Base-by-base conservation (phyloP, 371 early-diverging fungal species). In the Mucor sp. region DNA sequence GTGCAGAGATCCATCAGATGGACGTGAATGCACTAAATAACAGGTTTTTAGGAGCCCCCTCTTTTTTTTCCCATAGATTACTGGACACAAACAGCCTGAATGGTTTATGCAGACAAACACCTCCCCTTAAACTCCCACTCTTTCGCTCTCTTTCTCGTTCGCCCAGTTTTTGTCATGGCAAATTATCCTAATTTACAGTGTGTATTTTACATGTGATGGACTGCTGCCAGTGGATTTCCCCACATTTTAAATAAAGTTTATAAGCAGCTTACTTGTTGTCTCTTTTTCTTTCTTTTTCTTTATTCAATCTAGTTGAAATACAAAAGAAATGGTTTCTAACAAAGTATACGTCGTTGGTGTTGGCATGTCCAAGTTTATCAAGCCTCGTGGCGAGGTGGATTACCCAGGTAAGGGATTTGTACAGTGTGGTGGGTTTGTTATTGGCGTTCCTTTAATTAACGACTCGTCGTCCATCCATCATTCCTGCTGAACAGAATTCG, bases 281-380 rank as follows among this genome's bases (percentile, higher is more conserved):
- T 43, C 11, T 33, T 9, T 62, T 35, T 58, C 57, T 60, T 25
- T 32, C 53, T 39, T 37, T 30, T 19, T 63, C 32, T 12, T 37
- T 55, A 12, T 41, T 41, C 48, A 32, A 15, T 67, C 56, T 28
- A 25, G 60, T 35, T 56, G 21, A 41, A 41, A 41, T 41, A 30
- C 17, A 41, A 41, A 57, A 25, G 27, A 28, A 21, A 79, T 73
- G 71, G 58, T 60, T 48, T 30, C 72, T 35, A 67, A 69, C 14
- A 79, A 79, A 69, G 80, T 79, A 4, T 82, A 77, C 39, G 78
- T 82, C 56, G 64, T 89, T 64, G 90, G 90, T 63, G 90, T 86
- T 67, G 90, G 90, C 60, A 89, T 90, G 88, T 87, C 90, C 67
- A 85, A 86, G 69, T 88, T 87, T 69, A 81, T 85, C 63, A 86